A percentile compares a stretch with the other conserved stretches of the same genome.
Evolutionary conservation across 2,329 filamentous ascomycete genomes (phyloP).

Genomic region (Cladosporium velox): DNA sequence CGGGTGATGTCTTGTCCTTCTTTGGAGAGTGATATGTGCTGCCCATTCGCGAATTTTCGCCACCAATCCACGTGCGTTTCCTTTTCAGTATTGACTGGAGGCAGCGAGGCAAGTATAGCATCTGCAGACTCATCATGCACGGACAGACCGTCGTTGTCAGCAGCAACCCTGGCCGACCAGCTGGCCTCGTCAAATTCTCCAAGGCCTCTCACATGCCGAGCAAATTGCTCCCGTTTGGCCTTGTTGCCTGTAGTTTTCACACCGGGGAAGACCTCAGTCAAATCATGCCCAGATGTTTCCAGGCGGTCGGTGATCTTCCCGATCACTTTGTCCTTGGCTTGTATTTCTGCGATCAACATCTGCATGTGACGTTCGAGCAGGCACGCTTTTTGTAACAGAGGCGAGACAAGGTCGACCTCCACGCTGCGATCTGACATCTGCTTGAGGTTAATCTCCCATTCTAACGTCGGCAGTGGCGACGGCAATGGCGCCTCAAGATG

Average conservation of each 20-base stretch:
- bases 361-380: conserved; percentile 51
- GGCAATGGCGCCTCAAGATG: conserved; percentile 63
- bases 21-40: conserved; percentile 6
- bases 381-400: conserved; percentile 53
- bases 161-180: conserved; percentile 38
- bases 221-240: conserved; percentile 51
- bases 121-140: not conserved
- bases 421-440: conserved; percentile 45
- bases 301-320: conserved; percentile 60
- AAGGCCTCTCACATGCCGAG: conserved; percentile 56
- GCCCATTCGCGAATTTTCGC: conserved; percentile 36
- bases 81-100: not conserved
- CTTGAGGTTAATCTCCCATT: conserved; percentile 64
- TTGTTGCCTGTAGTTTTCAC: conserved; percentile 47
- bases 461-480: conserved; percentile 61
- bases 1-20: not conserved
- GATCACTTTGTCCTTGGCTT: conserved; percentile 61
- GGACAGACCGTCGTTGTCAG: not conserved
- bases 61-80: conserved; percentile 36
- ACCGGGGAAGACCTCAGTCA: conserved; percentile 60
- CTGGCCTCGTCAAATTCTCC: conserved; percentile 53
- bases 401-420: conserved; percentile 55
- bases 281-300: conserved; percentile 57
- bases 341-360: conserved; percentile 52
- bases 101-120: conserved; percentile 19